A percentile compares a stretch with the other conserved stretches of the same genome.
phyloP scores from a whole-genome alignment of 139 green algal genomes.

The Picocystis salinarum region DNA sequence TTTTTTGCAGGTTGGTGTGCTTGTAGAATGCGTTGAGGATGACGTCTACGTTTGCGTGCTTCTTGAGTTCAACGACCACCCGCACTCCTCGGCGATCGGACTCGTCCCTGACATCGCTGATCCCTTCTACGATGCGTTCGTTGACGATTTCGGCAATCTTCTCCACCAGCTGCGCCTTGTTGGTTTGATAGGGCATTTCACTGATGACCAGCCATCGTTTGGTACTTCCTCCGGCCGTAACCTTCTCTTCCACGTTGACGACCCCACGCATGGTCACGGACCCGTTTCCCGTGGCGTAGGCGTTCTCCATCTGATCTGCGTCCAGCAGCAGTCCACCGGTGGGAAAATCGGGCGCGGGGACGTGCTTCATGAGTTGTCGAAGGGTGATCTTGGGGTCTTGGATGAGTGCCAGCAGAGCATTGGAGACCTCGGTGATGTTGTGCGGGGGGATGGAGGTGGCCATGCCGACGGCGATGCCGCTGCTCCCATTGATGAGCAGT shows the following conservation, averaged over 20 bases:
- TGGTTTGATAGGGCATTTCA: constrained; percentile 52
- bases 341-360: constrained; percentile 87
- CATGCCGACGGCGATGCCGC: constrained; percentile 89
- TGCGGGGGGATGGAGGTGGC: constrained; percentile 90
- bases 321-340: constrained; percentile 47
- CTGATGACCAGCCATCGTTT: constrained; percentile 83
- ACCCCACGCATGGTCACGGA: constrained; percentile 40
- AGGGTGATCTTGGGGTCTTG: constrained; percentile 51
- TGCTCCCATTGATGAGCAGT: constrained; percentile 82
- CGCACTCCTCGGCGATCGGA: constrained; percentile 71
- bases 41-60: constrained; percentile 20
- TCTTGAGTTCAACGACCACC: constrained; percentile 74
- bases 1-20: constrained; percentile 53
- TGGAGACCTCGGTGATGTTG: constrained; percentile 83
- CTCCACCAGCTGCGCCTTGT: constrained; percentile 64
- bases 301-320: constrained; percentile 19
- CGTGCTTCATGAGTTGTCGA: constrained; percentile 55
- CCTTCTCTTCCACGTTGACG: constrained; percentile 49
- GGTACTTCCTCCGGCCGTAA: too few relatives aligned
- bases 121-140: constrained; percentile 22
- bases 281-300: constrained; percentile 53
- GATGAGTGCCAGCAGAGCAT: constrained; percentile 51
- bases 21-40: constrained; percentile 67
- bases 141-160: constrained; percentile 74
- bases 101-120: constrained; percentile 83